Evolutionary conservation across 768 basidiomycete genomes (phyloP), one percentile per base, ranked within the genome.

Genomic region (Arthromyces matolae): DNA sequence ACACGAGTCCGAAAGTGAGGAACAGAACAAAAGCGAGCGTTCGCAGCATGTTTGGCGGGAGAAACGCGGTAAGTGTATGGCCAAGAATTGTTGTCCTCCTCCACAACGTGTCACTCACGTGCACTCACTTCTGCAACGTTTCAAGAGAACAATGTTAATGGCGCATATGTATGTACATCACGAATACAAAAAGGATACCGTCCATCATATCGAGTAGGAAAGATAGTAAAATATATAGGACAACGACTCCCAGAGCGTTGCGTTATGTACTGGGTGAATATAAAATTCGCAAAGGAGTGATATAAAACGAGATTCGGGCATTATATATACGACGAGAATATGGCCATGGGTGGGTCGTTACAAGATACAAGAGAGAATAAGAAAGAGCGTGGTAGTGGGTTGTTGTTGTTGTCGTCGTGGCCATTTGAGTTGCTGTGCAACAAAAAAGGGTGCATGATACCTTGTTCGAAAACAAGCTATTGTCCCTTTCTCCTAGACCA

Each of bases 1-100:
- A 66, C 25, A 64, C 76, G 35, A 73, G 44, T 13, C 65, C 63
- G 34, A 70, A 55, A 44, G 71, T 64, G 5, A 72, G 47, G 12
- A 73, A 58, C 18, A 77, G 52, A 13, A 69, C 35, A 20, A 64
- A 23, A 9, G 54, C 29, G 16, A 58, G 22, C 39, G 43, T 31
- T 19, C 52, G 58, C 14, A 50, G 37, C 59, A 60, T 60, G 29
- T 34, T 7, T 34, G 31, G 34, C 19, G 43, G 31, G 9, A 19
- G 29, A 45, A 23, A 20, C 16, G 20, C 16, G 8, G 9, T 10
- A 9, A 10, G 22, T 10, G 8, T 9, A 22, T 35, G 25, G 6
- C n/a, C 16, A n/a, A n/a, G n/a, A n/a, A n/a, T n/a, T n/a, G n/a
- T n/a, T n/a, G n/a, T n/a, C n/a, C n/a, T n/a, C n/a, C n/a, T n/a